Conservation (phyloP, 2,329 filamentous ascomycete species). For the Aureobasidium sp. region DNA sequence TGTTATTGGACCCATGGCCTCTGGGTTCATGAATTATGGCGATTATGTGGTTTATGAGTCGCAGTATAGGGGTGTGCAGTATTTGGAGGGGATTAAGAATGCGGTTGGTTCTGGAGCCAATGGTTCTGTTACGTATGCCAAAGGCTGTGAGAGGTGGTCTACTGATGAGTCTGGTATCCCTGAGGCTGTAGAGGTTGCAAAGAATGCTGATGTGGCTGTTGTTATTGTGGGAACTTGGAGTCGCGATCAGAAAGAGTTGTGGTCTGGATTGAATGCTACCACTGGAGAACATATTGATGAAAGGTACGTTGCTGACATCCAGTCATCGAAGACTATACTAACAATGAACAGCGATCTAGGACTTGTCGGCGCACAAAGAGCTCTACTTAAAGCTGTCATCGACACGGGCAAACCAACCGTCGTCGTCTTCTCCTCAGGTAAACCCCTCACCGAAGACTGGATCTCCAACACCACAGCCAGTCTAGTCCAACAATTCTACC, state of each 20-base stretch:
- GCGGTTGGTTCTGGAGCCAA: slow-evolving; percentile 52
- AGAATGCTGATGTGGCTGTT: slow-evolving; percentile 75
- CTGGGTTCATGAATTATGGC: slow-evolving; percentile 77
- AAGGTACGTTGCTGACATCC: slow-evolving; percentile 68
- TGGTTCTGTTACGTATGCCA: slow-evolving; percentile 69
- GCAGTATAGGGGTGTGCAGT: slow-evolving; percentile 72
- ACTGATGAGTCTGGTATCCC: slow-evolving; percentile 72
- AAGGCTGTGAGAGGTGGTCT: slow-evolving; percentile 80
- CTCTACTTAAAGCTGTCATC: slow-evolving; percentile 72
- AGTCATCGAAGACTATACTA: slow-evolving; percentile 78
- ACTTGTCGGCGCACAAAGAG: slow-evolving; percentile 75
- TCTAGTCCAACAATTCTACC: slow-evolving; percentile 80
- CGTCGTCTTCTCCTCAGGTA: slow-evolving; percentile 74
- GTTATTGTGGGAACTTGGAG: slow-evolving; percentile 82
- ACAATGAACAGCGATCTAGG: slow-evolving; percentile 67
- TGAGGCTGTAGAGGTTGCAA: slow-evolving; percentile 71
- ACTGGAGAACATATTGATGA: slow-evolving; percentile 80
- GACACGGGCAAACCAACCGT: slow-evolving; percentile 73
- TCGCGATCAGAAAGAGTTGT: slow-evolving; percentile 76
- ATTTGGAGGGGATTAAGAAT: slow-evolving; percentile 72
- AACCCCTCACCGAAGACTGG: slow-evolving; percentile 79
- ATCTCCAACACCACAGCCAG: slow-evolving; percentile 71
- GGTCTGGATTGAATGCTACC: slow-evolving; percentile 75
- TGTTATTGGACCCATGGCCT: slow-evolving; percentile 79
- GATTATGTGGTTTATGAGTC: slow-evolving; percentile 76